These are phyloP conservation scores for Epichloe glyceriae DNA, from an alignment of 2,329 filamentous ascomycete genomes.

Conservation along the genomic window DNA sequence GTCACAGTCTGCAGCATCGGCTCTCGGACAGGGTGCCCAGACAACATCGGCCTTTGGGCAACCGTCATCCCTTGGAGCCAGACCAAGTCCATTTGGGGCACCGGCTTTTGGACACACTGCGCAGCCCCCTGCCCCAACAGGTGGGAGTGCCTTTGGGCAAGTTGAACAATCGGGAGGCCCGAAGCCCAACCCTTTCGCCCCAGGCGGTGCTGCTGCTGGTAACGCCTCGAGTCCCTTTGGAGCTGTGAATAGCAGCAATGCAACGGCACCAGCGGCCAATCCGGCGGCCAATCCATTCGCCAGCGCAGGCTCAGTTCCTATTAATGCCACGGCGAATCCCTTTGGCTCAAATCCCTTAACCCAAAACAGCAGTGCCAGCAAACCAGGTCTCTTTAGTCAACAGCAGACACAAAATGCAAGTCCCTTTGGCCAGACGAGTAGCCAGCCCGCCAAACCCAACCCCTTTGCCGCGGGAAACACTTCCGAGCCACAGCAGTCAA, in stretches of 20 bases:
- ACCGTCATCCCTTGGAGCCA: conserved; percentile 21
- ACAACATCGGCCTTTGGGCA: conserved; percentile 26
- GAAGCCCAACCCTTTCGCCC: conserved; percentile 25
- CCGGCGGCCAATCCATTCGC: conserved; percentile 16
- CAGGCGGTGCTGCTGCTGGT: conserved; percentile 8
- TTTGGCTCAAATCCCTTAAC: conserved; percentile 12
- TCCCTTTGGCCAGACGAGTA: conserved; percentile 12
- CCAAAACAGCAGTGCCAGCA: not conserved
- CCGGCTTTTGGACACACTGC: conserved; percentile 23
- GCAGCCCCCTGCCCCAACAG: conserved; percentile 9
- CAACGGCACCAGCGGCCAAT: conserved; percentile 10
- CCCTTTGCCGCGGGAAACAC: conserved; percentile 15
- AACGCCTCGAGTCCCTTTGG: conserved; percentile 14
- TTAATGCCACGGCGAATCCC: conserved; percentile 12
- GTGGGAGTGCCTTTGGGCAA: conserved; percentile 19
- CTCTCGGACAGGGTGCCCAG: conserved; percentile 31
- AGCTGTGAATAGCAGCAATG: conserved; percentile 9
- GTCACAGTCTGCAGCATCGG: conserved; percentile 20
- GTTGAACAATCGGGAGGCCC: conserved; percentile 24
- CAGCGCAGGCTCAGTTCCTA: not conserved
- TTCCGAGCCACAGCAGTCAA: conserved; percentile 8
- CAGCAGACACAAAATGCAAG: conserved; percentile 5
- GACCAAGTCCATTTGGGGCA: conserved; percentile 22
- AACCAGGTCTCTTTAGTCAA: conserved; percentile 11
- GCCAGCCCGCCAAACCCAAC: conserved; percentile 9